These are phyloP conservation scores for Chaetomium strumarium DNA, from an alignment of 2,329 filamentous ascomycete species.

Conservation along the genomic window DNA sequence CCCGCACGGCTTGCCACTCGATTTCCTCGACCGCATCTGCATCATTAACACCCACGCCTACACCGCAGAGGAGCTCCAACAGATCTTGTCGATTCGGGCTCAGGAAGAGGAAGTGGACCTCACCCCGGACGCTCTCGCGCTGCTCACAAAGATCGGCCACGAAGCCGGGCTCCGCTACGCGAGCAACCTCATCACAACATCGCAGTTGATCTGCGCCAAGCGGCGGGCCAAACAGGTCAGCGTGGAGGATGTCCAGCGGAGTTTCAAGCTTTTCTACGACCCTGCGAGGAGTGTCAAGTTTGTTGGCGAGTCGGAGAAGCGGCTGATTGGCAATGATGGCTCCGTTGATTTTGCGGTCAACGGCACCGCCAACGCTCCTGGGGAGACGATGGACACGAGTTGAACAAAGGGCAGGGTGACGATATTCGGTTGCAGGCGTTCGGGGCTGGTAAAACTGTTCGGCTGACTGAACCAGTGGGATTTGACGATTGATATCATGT, in stretches of 20 bases:
- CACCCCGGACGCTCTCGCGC: conserved; percentile 79
- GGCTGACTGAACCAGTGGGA: conserved; percentile 8
- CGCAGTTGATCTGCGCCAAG: conserved; percentile 81
- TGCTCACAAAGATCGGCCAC: conserved; percentile 91
- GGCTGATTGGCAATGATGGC: conserved; percentile 84
- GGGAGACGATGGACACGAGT: conserved; percentile 29
- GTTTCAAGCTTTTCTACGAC: conserved; percentile 92
- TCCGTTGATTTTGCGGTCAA: conserved; percentile 63
- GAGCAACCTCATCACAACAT: conserved; percentile 96
- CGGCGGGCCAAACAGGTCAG: conserved; percentile 76
- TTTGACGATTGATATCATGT: conserved; percentile 11
- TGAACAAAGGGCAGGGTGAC: conserved; percentile 5
- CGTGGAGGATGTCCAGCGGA: conserved; percentile 85
- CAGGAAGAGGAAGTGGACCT: conserved; percentile 95
- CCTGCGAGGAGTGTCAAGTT: conserved; percentile 83
- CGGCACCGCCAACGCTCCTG: conserved; percentile 26
- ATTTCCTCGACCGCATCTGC: conserved; percentile 92
- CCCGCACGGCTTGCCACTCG: conserved; percentile 87
- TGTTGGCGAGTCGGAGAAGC: conserved; percentile 82
- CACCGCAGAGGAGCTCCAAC: conserved; percentile 73
- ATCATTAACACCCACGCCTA: conserved; percentile 94
- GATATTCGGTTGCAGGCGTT: conserved; percentile 20
- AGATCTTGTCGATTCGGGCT: conserved; percentile 88
- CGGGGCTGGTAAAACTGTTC: conserved; percentile 20
- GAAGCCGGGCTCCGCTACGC: conserved; percentile 91